These are phyloP conservation scores for Usnea hakonensis DNA, from an alignment of 495 filamentous ascomycete genomes.

Conservation along the genomic window DNA sequence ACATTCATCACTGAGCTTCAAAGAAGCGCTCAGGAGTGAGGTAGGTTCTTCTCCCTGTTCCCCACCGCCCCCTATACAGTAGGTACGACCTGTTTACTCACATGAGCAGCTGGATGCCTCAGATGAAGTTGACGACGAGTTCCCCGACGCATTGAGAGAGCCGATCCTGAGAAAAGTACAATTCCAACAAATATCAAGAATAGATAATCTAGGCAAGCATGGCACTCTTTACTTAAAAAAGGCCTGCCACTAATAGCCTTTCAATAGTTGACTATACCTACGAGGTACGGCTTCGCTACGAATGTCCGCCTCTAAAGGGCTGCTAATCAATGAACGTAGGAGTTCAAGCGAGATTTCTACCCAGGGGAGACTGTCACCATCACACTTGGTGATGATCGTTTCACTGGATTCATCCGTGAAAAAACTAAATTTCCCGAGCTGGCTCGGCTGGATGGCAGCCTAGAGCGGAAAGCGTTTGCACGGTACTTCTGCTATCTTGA, in stretches of 20 bases:
- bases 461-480: slow-evolving; percentile 58
- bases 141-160: slow-evolving; percentile 85
- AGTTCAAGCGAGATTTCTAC: slow-evolving; percentile 90
- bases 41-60: slow-evolving; percentile 44
- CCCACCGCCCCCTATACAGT: background rate
- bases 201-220: slow-evolving; percentile 74
- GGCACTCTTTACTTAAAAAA: background rate
- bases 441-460: slow-evolving; percentile 53
- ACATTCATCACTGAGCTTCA: slow-evolving; percentile 87
- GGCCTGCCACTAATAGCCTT: slow-evolving; percentile 24
- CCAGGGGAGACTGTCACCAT: slow-evolving; percentile 82
- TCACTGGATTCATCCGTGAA: slow-evolving; percentile 73
- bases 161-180: slow-evolving; percentile 86
- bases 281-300: slow-evolving; percentile 41
- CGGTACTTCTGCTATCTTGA: slow-evolving; percentile 73
- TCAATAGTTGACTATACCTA: slow-evolving; percentile 56
- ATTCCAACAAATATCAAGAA: slow-evolving; percentile 81
- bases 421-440: slow-evolving; percentile 70
- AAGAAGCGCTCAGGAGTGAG: slow-evolving; percentile 88
- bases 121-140: slow-evolving; percentile 79
- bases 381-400: slow-evolving; percentile 57
- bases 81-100: background rate
- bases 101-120: slow-evolving; percentile 64
- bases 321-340: slow-evolving; percentile 37
- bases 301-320: background rate